These are phyloP conservation scores for Pythium folliculosum DNA, from an alignment of 352 stramenopile species.

Conservation along the genomic window DNA sequence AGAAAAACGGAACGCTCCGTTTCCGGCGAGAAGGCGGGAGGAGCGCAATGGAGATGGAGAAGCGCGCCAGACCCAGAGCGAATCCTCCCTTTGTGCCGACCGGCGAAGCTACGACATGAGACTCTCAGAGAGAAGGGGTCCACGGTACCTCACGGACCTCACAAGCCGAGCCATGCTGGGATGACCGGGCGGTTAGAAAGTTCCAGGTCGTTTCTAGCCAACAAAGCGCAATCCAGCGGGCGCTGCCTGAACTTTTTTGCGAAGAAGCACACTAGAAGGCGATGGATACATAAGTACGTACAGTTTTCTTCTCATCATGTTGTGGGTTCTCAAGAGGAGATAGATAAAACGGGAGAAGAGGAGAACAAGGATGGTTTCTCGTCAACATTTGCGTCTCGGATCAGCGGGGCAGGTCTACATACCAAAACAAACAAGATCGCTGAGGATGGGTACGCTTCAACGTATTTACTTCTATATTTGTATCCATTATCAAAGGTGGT, in stretches of 20 bases:
- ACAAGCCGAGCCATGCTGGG: not conserved
- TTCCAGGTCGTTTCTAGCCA: not conserved
- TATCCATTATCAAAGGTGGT: too few relatives aligned
- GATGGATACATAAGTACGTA: slow-evolving; percentile 1
- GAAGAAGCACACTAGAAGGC: not conserved
- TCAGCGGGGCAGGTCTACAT: not conserved
- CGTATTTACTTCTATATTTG: too few relatives aligned
- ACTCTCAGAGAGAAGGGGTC: too few relatives aligned
- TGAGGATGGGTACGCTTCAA: not conserved
- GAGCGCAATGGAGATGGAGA: not conserved
- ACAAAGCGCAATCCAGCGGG: not conserved
- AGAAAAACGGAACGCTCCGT: not conserved
- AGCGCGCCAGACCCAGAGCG: not conserved
- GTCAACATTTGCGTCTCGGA: not conserved
- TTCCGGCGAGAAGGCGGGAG: not conserved
- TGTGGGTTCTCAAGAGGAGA: not conserved
- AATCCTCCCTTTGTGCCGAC: not conserved
- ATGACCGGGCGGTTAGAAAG: not conserved
- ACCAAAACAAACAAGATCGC: not conserved
- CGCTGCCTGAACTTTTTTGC: not conserved
- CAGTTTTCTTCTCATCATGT: not conserved
- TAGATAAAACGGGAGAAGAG: not conserved
- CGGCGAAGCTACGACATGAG: not conserved
- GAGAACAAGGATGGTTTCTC: too few relatives aligned
- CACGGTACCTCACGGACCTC: not conserved